Base-by-base conservation (phyloP, 306 rosid genomes). In the Cucumis melo region DNA sequence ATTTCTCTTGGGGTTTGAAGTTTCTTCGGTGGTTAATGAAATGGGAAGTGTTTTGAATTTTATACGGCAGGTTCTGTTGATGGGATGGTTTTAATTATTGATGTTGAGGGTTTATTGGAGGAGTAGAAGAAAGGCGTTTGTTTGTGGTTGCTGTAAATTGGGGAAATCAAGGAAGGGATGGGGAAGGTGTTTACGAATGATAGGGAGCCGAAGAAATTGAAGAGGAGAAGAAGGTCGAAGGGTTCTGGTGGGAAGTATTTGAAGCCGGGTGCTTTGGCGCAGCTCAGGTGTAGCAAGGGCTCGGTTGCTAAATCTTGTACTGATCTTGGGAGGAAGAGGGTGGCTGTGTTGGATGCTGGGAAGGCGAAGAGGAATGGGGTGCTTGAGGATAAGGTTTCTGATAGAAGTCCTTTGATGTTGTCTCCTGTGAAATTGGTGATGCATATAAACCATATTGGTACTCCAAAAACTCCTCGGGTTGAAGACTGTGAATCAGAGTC, bases 231-330 rank as follows among this genome's bases (percentile, higher is more conserved):
- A 70, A 86, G 84, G n/a, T 29, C 78, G 14, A 79, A 87, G 44
- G 73, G 89, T 50, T 84, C 91, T 0, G 80, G 92, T 60, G 83
- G 81, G 17, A 90, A 72, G 84, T 90, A 90, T 78, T 81, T 93
- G 82, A 91, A 89, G 83, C 96, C 98, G 0, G 96, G 96, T 23
- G 82, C 98, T 34, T 88, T 90, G n/a, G 89, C 96, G 74, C 95
- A 90, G 91, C 91, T 94, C 77, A 96, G 93, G 73, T 77, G 84
- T 73, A 77, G 55, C 78, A 90, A 81, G 82, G 76, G 80, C 27
- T 70, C 86, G 7, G 80, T 82, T n/a, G 82, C 81, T 5, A 86
- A 81, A 85, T 53, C 86, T 32, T 91, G 91, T 62, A 88, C 87
- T 42, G 89, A 89, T 85, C 77, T 90, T 17, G 89, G 87, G 60